Conservation (phyloP, 306 rosid genomes). For the Casuarina glauca region DNA sequence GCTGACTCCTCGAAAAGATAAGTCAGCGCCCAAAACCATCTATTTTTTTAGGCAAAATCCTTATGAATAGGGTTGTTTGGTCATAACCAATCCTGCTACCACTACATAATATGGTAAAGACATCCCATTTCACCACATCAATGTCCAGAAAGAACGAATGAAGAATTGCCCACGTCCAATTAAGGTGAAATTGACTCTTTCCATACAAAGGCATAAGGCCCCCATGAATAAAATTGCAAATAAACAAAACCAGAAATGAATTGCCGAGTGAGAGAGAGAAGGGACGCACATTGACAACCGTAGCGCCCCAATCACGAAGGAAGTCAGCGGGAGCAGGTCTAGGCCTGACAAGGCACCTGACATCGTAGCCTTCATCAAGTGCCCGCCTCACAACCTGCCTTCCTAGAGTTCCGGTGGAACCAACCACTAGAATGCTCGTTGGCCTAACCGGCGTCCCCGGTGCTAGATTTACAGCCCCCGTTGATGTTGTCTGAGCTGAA, state of each 20-base stretch:
- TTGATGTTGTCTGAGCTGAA: conserved; percentile 29
- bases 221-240: background rate
- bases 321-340: conserved; percentile 96
- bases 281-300: conserved; percentile 64
- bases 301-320: conserved; percentile 98
- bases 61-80: background rate
- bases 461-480: conserved; percentile 56
- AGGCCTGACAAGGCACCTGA: conserved; percentile 92
- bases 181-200: background rate
- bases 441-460: conserved; percentile 77
- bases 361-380: conserved; percentile 92
- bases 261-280: background rate
- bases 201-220: background rate
- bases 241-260: background rate
- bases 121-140: background rate
- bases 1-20: background rate
- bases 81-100: background rate
- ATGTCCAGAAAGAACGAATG: background rate
- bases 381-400: conserved; percentile 93
- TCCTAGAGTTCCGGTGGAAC: conserved; percentile 85
- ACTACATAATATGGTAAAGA: background rate
- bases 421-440: conserved; percentile 78
- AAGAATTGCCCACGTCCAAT: background rate
- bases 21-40: background rate
- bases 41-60: background rate